These are phyloP conservation scores for Xylaria cubensis DNA, from an alignment of 495 filamentous ascomycete species.

Conservation along the genomic window DNA sequence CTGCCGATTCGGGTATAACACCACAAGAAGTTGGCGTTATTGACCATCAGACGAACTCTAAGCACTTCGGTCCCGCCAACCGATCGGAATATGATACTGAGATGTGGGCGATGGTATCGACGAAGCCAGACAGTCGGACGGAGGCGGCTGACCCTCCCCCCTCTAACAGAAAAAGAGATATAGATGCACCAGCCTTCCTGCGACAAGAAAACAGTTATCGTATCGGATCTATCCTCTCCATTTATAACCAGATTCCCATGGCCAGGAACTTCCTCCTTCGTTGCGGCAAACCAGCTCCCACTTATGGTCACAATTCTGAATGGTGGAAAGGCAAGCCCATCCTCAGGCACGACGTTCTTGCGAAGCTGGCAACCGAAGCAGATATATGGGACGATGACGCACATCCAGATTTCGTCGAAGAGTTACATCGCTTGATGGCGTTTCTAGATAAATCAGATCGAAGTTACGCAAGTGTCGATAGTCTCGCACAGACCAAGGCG, in stretches of 20 bases:
- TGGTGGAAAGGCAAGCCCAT: conserved; percentile 87
- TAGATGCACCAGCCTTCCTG: conserved; percentile 72
- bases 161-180: conserved; percentile 63
- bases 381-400: conserved; percentile 55
- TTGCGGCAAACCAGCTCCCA: conserved; percentile 52
- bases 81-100: conserved; percentile 72
- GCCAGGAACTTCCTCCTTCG: conserved; percentile 76
- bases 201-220: conserved; percentile 64
- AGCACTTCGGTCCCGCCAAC: conserved; percentile 75
- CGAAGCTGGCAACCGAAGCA: conserved; percentile 52
- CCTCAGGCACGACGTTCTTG: conserved; percentile 62
- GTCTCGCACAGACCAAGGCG: conserved; percentile 37
- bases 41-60: conserved; percentile 38
- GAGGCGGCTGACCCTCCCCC: conserved; percentile 39
- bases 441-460: conserved; percentile 81
- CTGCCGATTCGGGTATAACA: conserved; percentile 42
- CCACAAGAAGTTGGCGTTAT: conserved; percentile 55
- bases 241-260: conserved; percentile 84
- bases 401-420: conserved; percentile 51
- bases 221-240: conserved; percentile 74
- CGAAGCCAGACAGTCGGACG: conserved; percentile 44
- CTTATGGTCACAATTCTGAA: conserved; percentile 73
- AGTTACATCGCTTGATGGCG: conserved; percentile 82
- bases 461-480: conserved; percentile 79
- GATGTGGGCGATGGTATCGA: conserved; percentile 76